Evolutionary conservation across 1,284 basidiomycete genomes (phyloP).

Genomic region (Austroboletus olivaceoglutinosus): DNA sequence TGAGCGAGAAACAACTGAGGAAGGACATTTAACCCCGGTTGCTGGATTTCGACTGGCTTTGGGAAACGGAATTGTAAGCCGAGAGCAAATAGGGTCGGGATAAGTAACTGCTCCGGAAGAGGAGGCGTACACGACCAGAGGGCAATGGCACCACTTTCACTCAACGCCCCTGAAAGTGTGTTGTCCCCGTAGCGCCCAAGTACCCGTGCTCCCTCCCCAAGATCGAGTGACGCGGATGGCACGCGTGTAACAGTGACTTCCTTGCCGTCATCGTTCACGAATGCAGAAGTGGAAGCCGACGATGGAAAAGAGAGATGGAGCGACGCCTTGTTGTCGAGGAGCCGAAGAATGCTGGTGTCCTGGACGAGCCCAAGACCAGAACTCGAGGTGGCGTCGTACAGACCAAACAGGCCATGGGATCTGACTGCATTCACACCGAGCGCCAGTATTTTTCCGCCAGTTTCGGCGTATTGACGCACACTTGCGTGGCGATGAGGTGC

Average conservation of each 20-base stretch:
- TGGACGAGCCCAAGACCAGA: slow-evolving; percentile 16
- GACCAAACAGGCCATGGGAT: slow-evolving; percentile 21
- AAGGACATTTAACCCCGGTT: slow-evolving; percentile 11
- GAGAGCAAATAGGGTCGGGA: slow-evolving; percentile 24
- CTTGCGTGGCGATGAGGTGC: slow-evolving; percentile 45
- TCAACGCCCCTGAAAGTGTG: slow-evolving; percentile 25
- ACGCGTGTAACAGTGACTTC: slow-evolving; percentile 8
- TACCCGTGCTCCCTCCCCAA: slow-evolving; percentile 12
- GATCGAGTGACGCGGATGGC: slow-evolving; percentile 13
- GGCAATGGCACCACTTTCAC: slow-evolving; percentile 23
- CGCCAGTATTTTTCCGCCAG: slow-evolving; percentile 69
- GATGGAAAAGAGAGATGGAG: slow-evolving; percentile 31
- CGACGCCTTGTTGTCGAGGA: slow-evolving; percentile 21
- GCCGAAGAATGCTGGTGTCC: slow-evolving; percentile 24
- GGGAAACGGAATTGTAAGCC: slow-evolving; percentile 17
- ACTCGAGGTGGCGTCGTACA: slow-evolving; percentile 9
- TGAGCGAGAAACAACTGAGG: slow-evolving; percentile 30
- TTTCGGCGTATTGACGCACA: slow-evolving; percentile 63
- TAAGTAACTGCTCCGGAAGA: slow-evolving; percentile 22
- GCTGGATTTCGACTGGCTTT: neutral
- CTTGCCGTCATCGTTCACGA: slow-evolving; percentile 12
- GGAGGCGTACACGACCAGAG: slow-evolving; percentile 32
- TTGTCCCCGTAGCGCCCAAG: slow-evolving; percentile 22
- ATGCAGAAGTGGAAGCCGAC: slow-evolving; percentile 3
- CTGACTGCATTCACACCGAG: slow-evolving; percentile 52